Evolutionary conservation across 1,284 basidiomycete genomes (phyloP).

Genomic region (Cutaneotrichosporon mucoides): DNA sequence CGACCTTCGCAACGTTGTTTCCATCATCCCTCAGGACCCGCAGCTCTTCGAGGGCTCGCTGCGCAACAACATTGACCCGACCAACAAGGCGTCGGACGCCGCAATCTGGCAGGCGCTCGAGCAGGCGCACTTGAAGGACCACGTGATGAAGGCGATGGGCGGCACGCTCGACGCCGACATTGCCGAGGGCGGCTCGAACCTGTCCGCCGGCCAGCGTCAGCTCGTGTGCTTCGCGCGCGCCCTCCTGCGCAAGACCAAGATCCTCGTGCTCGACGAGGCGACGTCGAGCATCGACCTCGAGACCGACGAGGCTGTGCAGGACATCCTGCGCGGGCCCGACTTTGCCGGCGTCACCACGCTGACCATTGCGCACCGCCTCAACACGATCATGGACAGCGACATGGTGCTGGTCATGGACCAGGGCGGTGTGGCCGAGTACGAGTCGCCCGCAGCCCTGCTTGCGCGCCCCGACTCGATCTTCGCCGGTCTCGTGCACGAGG

Average conservation of each 20-base stretch:
- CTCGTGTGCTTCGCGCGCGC: constrained; percentile 78
- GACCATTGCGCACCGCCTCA: constrained; percentile 75
- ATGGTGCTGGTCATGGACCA: constrained; percentile 77
- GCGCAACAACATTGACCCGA: constrained; percentile 47
- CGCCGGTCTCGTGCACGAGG: constrained; percentile 26
- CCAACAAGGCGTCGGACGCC: constrained; percentile 59
- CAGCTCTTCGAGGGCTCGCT: constrained; percentile 81
- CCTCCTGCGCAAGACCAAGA: constrained; percentile 71
- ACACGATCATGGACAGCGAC: constrained; percentile 85
- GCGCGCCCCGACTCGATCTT: constrained; percentile 37
- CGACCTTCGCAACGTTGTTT: constrained; percentile 62
- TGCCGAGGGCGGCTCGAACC: constrained; percentile 70
- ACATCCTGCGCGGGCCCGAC: constrained; percentile 46
- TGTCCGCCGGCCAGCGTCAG: constrained; percentile 80
- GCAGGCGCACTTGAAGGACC: constrained; percentile 59
- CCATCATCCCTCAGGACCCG: constrained; percentile 83
- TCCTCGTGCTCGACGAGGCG: constrained; percentile 80
- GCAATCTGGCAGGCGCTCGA: constrained; percentile 79
- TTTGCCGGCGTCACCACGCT: constrained; percentile 66
- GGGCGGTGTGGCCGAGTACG: constrained; percentile 70
- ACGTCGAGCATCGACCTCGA: constrained; percentile 68
- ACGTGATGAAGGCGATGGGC: constrained; percentile 62
- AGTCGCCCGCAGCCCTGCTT: constrained; percentile 63
- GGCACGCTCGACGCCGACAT: constrained; percentile 72
- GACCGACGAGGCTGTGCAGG: constrained; percentile 66